Evolutionary conservation across 306 rosid species (phyloP).

Genomic region (Glycine latifolia): DNA sequence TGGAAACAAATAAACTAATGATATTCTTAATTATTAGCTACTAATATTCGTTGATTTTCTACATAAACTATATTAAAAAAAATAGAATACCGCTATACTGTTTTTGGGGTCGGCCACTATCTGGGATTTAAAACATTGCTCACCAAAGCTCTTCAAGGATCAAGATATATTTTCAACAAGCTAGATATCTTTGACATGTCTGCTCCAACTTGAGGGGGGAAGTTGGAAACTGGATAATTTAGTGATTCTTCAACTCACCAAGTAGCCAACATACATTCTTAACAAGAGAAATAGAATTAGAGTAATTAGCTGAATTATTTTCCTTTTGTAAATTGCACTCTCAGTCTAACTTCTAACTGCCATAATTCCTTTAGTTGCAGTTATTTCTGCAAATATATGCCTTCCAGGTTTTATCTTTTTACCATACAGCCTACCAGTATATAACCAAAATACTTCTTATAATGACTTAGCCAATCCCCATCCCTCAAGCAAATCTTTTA

Average conservation of each 20-base stretch:
- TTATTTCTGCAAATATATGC: neutral
- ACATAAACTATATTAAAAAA: neutral
- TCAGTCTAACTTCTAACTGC: neutral
- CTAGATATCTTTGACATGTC: neutral
- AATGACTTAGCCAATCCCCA: neutral
- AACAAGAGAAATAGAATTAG: neutral
- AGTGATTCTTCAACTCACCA: neutral
- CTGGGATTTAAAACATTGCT: neutral
- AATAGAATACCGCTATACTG: neutral
- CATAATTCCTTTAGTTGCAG: neutral
- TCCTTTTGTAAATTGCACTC: neutral
- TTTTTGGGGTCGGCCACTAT: neutral
- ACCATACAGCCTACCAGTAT: neutral
- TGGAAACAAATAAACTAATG: too few relatives aligned
- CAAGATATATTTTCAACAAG: neutral
- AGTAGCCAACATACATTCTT: neutral
- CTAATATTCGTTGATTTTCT: too few relatives aligned
- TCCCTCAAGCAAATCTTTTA: neutral
- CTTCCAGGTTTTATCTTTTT: neutral
- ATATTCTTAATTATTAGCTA: too few relatives aligned
- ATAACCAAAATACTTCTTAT: neutral
- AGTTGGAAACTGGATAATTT: neutral
- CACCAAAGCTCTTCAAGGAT: neutral
- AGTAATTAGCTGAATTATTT: neutral
- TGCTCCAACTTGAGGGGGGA: neutral